A percentile compares a stretch with the other conserved stretches of the same genome.
Conservation (phyloP, 176 grass and related monocot genomes). For the Calamus simplicifolius region DNA sequence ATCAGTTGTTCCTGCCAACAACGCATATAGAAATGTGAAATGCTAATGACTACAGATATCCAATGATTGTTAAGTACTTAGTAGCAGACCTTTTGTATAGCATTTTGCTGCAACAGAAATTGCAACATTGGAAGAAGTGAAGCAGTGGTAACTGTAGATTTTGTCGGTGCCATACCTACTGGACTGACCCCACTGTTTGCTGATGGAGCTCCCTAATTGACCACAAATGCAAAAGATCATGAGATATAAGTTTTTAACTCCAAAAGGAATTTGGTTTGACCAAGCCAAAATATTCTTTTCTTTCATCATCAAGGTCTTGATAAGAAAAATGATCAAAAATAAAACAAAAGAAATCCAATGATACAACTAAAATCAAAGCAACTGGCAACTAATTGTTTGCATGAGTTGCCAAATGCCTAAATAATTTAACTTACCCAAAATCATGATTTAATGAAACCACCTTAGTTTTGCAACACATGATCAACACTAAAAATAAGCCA, state of each 20-base stretch:
- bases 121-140: conserved; percentile 59
- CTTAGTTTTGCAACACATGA: no score
- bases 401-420: no score
- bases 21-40: conserved; percentile 12
- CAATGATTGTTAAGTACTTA: not conserved
- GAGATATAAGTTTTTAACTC: not conserved
- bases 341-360: no score
- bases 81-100: conserved; percentile 66
- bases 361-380: no score
- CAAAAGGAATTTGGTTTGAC: no score
- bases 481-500: no score
- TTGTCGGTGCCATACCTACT: conserved; percentile 29
- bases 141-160: conserved; percentile 15
- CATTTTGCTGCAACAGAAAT: conserved; percentile 93
- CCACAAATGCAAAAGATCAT: not conserved
- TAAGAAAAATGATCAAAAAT: no score
- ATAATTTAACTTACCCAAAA: no score
- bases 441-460: no score
- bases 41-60: conserved; percentile 5
- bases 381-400: no score
- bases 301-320: no score
- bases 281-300: no score
- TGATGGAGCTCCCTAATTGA: conserved; percentile 43
- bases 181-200: conserved; percentile 22
- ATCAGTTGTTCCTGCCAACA: conserved; percentile 70